A percentile compares a stretch with the other conserved stretches of the same genome.
These are phyloP conservation scores for Carex sylvatica DNA, from an alignment of 202 grass and related monocot genomes.

Conservation along the genomic window DNA sequence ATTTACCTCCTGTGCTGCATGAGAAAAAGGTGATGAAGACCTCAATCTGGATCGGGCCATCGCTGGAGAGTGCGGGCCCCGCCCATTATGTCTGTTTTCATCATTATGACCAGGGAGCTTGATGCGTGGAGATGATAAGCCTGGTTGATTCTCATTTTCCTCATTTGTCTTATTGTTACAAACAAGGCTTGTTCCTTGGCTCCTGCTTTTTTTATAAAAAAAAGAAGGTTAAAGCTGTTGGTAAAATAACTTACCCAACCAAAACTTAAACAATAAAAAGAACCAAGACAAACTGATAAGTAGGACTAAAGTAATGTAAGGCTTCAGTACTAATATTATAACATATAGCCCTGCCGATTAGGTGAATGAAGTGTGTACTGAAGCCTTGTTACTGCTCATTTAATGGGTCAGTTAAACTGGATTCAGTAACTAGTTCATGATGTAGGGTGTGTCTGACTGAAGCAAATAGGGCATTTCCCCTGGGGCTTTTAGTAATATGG, in stretches of 20 bases:
- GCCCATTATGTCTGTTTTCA: not conserved
- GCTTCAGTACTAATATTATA: too few species aligned
- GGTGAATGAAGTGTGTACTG: not conserved
- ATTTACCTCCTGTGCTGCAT: not conserved
- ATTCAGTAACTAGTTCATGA: too few species aligned
- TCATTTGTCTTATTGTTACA: not conserved
- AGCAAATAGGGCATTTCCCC: too few species aligned
- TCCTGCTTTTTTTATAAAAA: not conserved
- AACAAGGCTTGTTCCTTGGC: not conserved
- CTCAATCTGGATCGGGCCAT: not conserved
- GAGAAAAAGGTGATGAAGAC: not conserved
- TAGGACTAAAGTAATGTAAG: too few species aligned
- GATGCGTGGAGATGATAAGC: not conserved
- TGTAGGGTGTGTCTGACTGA: too few species aligned
- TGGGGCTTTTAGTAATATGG: too few species aligned
- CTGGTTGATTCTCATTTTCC: slow-evolving; percentile 11
- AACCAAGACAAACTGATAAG: too few species aligned
- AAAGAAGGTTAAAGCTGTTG: not conserved
- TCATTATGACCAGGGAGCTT: not conserved
- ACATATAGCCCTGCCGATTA: too few species aligned
- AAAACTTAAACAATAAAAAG: too few species aligned
- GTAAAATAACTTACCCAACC: not conserved
- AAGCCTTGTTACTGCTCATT: too few species aligned
- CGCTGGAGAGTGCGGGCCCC: not conserved
- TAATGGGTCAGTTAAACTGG: too few species aligned